Conservation (phyloP, 2,329 filamentous ascomycete species). For the Leptographium wingfieldii region DNA sequence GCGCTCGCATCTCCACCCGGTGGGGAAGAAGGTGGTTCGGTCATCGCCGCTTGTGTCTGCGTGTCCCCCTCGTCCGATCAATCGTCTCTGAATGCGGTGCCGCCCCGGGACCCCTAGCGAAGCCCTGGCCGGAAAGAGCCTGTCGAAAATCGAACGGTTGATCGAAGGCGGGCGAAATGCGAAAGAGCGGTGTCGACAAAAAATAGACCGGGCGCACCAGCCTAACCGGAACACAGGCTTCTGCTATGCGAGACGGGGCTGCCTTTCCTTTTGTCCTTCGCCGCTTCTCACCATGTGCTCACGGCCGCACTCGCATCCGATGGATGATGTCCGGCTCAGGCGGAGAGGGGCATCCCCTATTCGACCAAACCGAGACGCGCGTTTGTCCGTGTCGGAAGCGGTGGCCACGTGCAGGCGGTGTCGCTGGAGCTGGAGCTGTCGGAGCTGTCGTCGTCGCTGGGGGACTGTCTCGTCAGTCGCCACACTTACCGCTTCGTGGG, state of each 20-base stretch:
- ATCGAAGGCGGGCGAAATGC: not conserved
- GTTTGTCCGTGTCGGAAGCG: not conserved
- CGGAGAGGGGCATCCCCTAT: not conserved
- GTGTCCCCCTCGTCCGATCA: not conserved
- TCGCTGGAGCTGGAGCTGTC: not conserved
- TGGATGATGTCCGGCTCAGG: not conserved
- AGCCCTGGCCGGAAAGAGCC: not conserved
- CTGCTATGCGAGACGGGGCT: not conserved
- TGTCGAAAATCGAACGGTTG: not conserved
- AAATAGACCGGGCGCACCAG: not conserved
- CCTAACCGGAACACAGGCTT: not conserved
- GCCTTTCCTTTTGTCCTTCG: not conserved
- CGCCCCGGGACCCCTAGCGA: not conserved
- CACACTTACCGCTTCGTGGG: not conserved
- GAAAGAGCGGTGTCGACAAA: not conserved
- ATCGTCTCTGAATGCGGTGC: not conserved
- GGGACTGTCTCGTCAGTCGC: not conserved
- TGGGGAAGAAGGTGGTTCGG: constrained; percentile 50
- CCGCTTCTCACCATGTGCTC: not conserved
- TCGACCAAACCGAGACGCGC: not conserved
- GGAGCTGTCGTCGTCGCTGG: not conserved
- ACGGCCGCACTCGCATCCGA: not conserved
- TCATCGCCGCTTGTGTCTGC: constrained; percentile 25
- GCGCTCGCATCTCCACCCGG: constrained; percentile 39
- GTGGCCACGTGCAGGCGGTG: not conserved